Percentiles rank a stretch among this genome's conserved stretches.
Conservation (phyloP, 1,284 basidiomycete genomes). For the Cystobasidiaceae sp. region DNA sequence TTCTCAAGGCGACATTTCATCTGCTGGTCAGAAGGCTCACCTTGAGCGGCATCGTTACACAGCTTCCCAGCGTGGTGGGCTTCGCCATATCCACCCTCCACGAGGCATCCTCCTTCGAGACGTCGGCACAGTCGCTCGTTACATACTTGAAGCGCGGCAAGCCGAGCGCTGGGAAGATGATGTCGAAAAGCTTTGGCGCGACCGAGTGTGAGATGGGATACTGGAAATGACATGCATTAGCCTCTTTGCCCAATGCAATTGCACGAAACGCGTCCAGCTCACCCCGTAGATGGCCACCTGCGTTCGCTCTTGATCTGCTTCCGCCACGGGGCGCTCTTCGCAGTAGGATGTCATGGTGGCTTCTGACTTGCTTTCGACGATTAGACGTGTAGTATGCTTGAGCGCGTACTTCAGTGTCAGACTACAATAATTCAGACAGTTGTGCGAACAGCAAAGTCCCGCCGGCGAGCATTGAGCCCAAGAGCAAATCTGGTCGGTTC, state of each 20-base stretch:
- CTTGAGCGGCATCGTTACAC: constrained; percentile 14
- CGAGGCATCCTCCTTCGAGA: background rate
- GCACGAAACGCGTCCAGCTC: background rate
- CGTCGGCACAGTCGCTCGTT: background rate
- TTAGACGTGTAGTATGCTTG: too few species aligned
- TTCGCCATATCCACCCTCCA: background rate
- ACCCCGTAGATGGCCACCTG: background rate
- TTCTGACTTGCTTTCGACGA: too few species aligned
- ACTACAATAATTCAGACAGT: too few species aligned
- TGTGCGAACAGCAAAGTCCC: too few species aligned
- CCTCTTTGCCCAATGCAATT: too few species aligned
- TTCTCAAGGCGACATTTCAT: background rate
- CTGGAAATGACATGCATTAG: too few species aligned
- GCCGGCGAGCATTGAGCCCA: too few species aligned
- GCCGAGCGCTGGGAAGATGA: constrained; percentile 2
- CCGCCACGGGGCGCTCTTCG: background rate
- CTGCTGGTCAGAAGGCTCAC: background rate
- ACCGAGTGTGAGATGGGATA: background rate
- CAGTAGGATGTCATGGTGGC: background rate
- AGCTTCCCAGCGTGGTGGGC: background rate
- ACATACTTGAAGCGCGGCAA: constrained; percentile 10
- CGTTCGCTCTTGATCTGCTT: background rate
- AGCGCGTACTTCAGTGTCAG: too few species aligned
- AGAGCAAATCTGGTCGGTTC: too few species aligned
- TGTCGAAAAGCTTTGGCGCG: constrained; percentile 13